These are phyloP conservation scores for Alloascoidea hylecoeti DNA, from an alignment of 805 yeast genomes.

Conservation along the genomic window DNA sequence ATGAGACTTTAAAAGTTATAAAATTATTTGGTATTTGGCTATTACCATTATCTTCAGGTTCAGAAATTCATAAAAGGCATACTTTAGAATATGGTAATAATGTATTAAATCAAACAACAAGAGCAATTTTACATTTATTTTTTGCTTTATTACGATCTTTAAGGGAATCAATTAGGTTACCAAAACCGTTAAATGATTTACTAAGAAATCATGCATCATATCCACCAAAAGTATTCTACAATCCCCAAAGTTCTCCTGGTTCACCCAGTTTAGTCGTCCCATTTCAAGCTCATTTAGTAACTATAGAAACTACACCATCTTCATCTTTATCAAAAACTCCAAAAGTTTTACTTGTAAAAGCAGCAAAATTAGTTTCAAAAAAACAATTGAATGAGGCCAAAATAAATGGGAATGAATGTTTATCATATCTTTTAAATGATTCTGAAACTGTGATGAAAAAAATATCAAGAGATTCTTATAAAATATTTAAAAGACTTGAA, in stretches of 20 bases:
- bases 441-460: not conserved
- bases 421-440: not conserved
- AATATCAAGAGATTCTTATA: not conserved
- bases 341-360: not conserved
- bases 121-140: not conserved
- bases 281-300: not conserved
- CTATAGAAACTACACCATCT: not conserved
- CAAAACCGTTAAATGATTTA: not conserved
- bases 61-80: no score
- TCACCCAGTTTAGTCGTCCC: not conserved
- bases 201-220: not conserved
- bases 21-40: not conserved
- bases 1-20: not conserved
- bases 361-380: not conserved
- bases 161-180: not conserved
- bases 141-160: not conserved
- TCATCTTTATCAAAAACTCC: conserved; percentile 1
- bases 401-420: not conserved
- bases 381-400: not conserved
- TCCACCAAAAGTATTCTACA: no score
- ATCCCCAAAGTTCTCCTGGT: no score
- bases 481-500: not conserved
- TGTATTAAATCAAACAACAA: not conserved
- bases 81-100: no score
- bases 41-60: not conserved